phyloP scores from a whole-genome alignment of 2,329 filamentous ascomycete genomes.

The Nannizzia gypsea region DNA sequence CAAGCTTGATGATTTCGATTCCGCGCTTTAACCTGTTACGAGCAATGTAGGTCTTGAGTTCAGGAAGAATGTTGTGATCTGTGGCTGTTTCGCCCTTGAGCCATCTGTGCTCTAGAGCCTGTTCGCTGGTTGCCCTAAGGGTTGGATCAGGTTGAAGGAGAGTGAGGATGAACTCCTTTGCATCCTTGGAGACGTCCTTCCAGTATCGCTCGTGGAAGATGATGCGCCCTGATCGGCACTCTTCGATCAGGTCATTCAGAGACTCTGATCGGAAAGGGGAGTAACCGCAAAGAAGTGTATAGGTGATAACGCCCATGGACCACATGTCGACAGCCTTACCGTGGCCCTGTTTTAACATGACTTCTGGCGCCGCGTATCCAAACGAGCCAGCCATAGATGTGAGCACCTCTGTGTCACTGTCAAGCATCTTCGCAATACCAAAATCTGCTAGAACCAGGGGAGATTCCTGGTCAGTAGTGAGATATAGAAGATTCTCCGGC shows the following conservation, averaged over 20 bases:
- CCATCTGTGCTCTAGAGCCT: slow-evolving; percentile 75
- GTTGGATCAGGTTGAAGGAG: slow-evolving; percentile 69
- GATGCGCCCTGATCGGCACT: slow-evolving; percentile 72
- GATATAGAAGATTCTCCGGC: slow-evolving; percentile 92
- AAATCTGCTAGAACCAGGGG: slow-evolving; percentile 92
- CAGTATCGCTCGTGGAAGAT: slow-evolving; percentile 97
- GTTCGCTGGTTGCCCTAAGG: slow-evolving; percentile 64
- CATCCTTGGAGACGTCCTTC: slow-evolving; percentile 91
- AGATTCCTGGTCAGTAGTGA: slow-evolving; percentile 64
- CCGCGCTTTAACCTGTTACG: slow-evolving; percentile 83
- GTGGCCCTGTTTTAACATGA: slow-evolving; percentile 95
- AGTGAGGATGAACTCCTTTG: slow-evolving; percentile 81
- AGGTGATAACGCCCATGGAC: slow-evolving; percentile 97
- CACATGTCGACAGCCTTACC: slow-evolving; percentile 99
- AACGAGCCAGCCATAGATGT: slow-evolving; percentile 99
- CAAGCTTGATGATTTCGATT: slow-evolving; percentile 90
- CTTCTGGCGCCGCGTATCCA: slow-evolving; percentile 92
- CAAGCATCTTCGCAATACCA: slow-evolving; percentile 96
- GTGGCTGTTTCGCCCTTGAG: slow-evolving; percentile 82
- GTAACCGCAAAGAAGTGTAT: slow-evolving; percentile 94
- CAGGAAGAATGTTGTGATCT: slow-evolving; percentile 92
- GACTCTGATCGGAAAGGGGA: slow-evolving; percentile 96
- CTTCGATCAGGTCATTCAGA: slow-evolving; percentile 81
- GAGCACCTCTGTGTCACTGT: slow-evolving; percentile 77
- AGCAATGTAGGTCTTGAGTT: slow-evolving; percentile 88